Conservation (phyloP, 371 early-diverging fungal species). For the Caulochytrium protostelioides region DNA sequence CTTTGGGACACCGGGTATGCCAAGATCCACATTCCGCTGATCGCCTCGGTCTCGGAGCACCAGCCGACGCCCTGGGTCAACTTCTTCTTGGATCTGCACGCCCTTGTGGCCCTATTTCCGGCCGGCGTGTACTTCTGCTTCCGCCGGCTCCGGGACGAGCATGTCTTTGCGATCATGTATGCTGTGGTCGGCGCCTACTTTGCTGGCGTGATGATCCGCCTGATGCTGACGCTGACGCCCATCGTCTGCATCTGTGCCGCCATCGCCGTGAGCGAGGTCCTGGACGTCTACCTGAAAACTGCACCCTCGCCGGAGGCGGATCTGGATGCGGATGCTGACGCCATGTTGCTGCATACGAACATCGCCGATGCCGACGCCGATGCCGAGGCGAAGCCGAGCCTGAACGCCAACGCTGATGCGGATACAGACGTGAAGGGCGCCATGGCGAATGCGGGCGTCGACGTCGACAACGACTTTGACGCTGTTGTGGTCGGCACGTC, state of each 20-base stretch:
- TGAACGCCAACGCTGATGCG: constrained; percentile 1
- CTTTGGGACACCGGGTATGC: constrained; percentile 98
- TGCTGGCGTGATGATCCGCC: constrained; percentile 98
- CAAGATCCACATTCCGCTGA: constrained; percentile 94
- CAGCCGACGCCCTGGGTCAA: constrained; percentile 98
- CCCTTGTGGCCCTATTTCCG: constrained; percentile 82
- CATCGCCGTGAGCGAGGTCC: constrained; percentile 61
- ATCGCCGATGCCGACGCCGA: constrained; percentile 4
- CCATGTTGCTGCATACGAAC: too few relatives aligned
- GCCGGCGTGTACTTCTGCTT: constrained; percentile 93
- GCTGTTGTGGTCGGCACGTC: too few relatives aligned
- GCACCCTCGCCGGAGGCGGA: not conserved
- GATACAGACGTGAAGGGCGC: constrained; percentile 1
- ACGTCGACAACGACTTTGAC: too few relatives aligned
- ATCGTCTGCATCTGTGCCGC: constrained; percentile 87
- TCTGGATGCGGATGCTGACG: constrained; percentile 2
- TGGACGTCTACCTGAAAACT: constrained; percentile 48
- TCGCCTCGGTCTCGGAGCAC: constrained; percentile 97
- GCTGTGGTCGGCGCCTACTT: constrained; percentile 88
- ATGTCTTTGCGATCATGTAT: constrained; percentile 91
- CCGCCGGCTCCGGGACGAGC: constrained; percentile 71
- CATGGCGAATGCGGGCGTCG: too few relatives aligned
- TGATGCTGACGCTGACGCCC: constrained; percentile 93
- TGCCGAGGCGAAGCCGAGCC: too few relatives aligned
- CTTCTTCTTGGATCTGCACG: constrained; percentile 92